phyloP scores from a whole-genome alignment of 1,284 basidiomycete species.

The Tremellales sp. region DNA sequence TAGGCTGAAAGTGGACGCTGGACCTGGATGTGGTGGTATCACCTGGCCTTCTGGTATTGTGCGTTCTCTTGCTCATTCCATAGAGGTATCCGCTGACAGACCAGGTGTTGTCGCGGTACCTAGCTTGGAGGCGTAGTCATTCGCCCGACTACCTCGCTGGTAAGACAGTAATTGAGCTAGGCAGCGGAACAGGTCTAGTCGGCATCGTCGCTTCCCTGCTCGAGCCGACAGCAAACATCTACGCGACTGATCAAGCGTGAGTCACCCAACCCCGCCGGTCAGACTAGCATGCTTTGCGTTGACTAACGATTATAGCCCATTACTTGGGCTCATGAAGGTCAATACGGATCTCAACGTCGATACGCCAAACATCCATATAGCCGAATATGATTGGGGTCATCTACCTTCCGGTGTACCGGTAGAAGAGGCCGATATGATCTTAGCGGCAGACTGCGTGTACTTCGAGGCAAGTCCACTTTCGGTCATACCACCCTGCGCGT shows the following conservation, averaged over 20 bases:
- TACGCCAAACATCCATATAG: conserved; percentile 54
- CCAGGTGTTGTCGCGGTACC: conserved; percentile 75
- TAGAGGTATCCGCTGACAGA: conserved; percentile 1
- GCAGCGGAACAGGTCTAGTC: conserved; percentile 80
- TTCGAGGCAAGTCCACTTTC: conserved; percentile 56
- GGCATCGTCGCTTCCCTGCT: conserved; percentile 74
- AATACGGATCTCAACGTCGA: conserved; percentile 63
- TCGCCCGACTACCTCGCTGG: conserved; percentile 53
- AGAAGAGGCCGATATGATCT: conserved; percentile 59
- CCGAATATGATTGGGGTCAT: conserved; percentile 67
- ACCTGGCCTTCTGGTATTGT: conserved; percentile 92
- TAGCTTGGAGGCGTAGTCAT: conserved; percentile 54
- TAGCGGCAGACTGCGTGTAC: conserved; percentile 92
- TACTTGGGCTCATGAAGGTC: conserved; percentile 64
- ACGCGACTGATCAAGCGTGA: conserved; percentile 85
- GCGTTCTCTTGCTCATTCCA: conserved; percentile 19
- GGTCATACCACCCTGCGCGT: not conserved
- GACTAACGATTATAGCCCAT: conserved; percentile 4
- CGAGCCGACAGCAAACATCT: conserved; percentile 57
- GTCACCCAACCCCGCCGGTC: conserved; percentile 44
- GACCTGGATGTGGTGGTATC: conserved; percentile 83
- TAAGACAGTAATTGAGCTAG: conserved; percentile 71
- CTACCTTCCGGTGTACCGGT: conserved; percentile 31
- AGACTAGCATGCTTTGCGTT: conserved; percentile 2
- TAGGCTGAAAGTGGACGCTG: conserved; percentile 60